Evolutionary conservation across 305 asterid genomes (phyloP).

Genomic region (Fraxinus sp.): DNA sequence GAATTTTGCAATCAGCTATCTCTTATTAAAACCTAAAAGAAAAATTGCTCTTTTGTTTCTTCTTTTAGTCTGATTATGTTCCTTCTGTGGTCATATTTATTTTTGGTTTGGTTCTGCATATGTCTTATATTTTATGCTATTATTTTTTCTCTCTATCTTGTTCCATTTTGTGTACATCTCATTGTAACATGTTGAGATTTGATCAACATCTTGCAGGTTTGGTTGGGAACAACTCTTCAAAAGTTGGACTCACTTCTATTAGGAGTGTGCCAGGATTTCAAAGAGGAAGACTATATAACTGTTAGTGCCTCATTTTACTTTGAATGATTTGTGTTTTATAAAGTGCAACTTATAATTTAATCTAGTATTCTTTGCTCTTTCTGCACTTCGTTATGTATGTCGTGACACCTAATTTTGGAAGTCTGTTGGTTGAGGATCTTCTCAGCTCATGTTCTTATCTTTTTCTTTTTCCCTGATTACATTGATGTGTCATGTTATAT

Average conservation of each 20-base stretch:
- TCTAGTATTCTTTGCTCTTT: constrained; percentile 3
- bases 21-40: constrained; percentile 7
- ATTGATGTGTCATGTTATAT: not conserved
- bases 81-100: constrained; percentile 15
- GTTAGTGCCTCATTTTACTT: constrained; percentile 54
- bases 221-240: constrained; percentile 96
- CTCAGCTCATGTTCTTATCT: not conserved
- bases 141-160: constrained; percentile 2
- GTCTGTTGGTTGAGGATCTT: constrained; percentile 2
- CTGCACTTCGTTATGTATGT: constrained; percentile 9
- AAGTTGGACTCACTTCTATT: constrained; percentile 88
- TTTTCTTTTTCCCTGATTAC: not conserved
- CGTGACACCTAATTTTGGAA: not conserved
- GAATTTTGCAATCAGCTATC: constrained; percentile 30
- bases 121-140: constrained; percentile 6
- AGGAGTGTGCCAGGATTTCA: constrained; percentile 91
- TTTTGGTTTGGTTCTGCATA: constrained; percentile 14
- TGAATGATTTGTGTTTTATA: constrained; percentile 10
- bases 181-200: constrained; percentile 18
- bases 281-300: constrained; percentile 74
- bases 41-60: constrained; percentile 18
- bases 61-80: constrained; percentile 20
- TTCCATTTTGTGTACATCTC: constrained; percentile 12
- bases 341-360: constrained; percentile 9
- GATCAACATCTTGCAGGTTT: constrained; percentile 58